Evolutionary conservation across 1,284 basidiomycete genomes (phyloP), one percentile per base, ranked within the genome.

Genomic region (Athelia sp.): DNA sequence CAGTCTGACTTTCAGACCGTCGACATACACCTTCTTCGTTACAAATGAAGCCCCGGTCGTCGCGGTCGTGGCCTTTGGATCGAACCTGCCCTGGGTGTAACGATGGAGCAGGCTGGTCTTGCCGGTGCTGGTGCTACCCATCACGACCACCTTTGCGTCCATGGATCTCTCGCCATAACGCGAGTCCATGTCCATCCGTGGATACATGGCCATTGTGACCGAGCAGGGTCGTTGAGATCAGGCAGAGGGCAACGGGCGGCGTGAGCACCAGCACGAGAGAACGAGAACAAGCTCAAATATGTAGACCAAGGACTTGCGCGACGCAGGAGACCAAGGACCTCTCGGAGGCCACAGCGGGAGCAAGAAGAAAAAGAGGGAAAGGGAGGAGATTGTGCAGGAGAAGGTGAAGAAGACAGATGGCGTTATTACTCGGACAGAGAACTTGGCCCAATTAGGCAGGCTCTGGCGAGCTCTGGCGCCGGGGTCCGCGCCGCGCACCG

Each of bases 121-220:
- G 59, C 94, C 94, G 47, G 97, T 93, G 60, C 90, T 90, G 64
- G 94, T 93, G 63, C 93, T 94, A 65, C 95, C 95, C 77, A 98
- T 92, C 58, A 98, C 82, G 64, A 98, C 94, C 62, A 98, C 91
- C 79, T 98, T 98, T 58, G 92, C 93, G 75, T 98, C 95, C 64
- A 97, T 78, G 59, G 86, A 84, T 58, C 84, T 82, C 62, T 89
- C 85, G 36, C 36, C 36, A 65, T 81, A 86, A 68, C 81, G 76
- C 62, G 81, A 74, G 68, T 84, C 84, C 46, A 79, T 82, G 67
- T 84, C 79, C 71, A 81, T 73, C 60, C 67, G 68, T 43, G 63
- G 70, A 63, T 75, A 72, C 52, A 72, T 71, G 53, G 72, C 66
- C 74, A 74, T 76, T 54, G 26, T 53, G 56, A 56, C 54, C 54